phyloP scores from a whole-genome alignment of 169 alveolate genomes.

The Besnoitia besnoiti region DNA sequence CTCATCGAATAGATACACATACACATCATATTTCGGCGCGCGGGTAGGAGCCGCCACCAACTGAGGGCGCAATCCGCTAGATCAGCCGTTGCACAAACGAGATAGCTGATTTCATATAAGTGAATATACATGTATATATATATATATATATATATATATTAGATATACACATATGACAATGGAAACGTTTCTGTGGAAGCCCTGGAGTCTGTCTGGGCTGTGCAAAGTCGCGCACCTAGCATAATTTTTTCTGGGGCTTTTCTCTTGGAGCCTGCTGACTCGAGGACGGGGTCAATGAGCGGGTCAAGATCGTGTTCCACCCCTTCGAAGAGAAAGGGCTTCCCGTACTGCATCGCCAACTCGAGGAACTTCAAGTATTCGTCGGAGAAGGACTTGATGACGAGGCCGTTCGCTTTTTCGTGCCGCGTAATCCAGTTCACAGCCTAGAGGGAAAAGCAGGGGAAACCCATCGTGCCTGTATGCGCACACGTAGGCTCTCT shows the following conservation, averaged over 20 bases:
- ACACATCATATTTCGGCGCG: too few species aligned
- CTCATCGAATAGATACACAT: too few species aligned
- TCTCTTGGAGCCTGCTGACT: constrained; percentile 83
- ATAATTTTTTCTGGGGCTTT: constrained; percentile 85
- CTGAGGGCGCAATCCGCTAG: too few species aligned
- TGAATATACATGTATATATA: too few species aligned
- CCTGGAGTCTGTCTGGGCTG: background rate
- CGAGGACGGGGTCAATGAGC: constrained; percentile 92
- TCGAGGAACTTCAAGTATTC: constrained; percentile 91
- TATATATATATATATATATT: too few species aligned
- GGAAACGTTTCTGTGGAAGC: background rate
- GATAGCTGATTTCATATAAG: too few species aligned
- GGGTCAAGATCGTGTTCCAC: constrained; percentile 95
- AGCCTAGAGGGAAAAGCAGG: constrained; percentile 73
- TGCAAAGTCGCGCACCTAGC: constrained; percentile 54
- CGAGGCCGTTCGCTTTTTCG: constrained; percentile 83
- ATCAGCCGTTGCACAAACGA: too few species aligned
- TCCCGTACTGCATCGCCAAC: constrained; percentile 89
- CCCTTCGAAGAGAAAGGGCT: constrained; percentile 90
- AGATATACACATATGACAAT: background rate
- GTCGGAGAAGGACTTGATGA: constrained; percentile 86
- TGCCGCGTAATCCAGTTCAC: constrained; percentile 88
- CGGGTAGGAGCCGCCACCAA: too few species aligned
- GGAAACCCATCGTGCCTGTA: too few species aligned
- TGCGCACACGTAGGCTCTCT: too few species aligned